Evolutionary conservation across 169 alveolate species (phyloP), one percentile per base, ranked within the genome.

Genomic region (Plasmodium berghei): DNA sequence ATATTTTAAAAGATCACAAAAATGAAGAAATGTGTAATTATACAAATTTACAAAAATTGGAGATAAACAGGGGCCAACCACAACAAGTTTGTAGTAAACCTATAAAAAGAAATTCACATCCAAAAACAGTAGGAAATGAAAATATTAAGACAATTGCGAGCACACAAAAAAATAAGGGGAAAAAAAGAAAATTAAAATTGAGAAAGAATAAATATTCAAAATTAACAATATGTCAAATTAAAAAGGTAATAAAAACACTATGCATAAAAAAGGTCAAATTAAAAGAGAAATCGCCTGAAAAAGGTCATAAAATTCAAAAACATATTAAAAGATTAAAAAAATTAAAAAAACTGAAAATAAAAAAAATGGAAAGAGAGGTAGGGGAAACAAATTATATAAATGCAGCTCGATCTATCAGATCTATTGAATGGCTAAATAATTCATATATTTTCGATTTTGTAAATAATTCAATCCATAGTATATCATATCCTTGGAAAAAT

Each of bases 341-440:
- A 59, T 42, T 42, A 59, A 73, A 61, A 59, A 12, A 67, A 42
- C 12, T 42, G 61, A 40, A 40, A 59, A 18, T 5, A 12, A 8
- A 20, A 73, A 73, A 61, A 59, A 42, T n/a, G 10, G 54, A 48
- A 70, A 48, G 12, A 49, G 20, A 6, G 9, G 1, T n/a, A 16
- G 14, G 26, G 1, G 66, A 58, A 18, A 18, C 42, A 58, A n/a
- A 9, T 12, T 12, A 52, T 52, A 58, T 58, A 9, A 24, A 12
- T 20, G 20, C 9, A 2, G 9, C 26, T 1, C 10, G 9, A 0
- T 26, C 66, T 70, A 70, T 64, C 45, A 16, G n/a, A 28, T 46
- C 90, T 10, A 18, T 83, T 9, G 90, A 83, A 42, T 83, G 90
- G 90, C 28, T 83, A 2, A 83, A 83, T 64, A 83, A 83, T 20